Base-by-base conservation (phyloP, 2,329 filamentous ascomycete genomes). In the Ophiostoma piceae region DNA sequence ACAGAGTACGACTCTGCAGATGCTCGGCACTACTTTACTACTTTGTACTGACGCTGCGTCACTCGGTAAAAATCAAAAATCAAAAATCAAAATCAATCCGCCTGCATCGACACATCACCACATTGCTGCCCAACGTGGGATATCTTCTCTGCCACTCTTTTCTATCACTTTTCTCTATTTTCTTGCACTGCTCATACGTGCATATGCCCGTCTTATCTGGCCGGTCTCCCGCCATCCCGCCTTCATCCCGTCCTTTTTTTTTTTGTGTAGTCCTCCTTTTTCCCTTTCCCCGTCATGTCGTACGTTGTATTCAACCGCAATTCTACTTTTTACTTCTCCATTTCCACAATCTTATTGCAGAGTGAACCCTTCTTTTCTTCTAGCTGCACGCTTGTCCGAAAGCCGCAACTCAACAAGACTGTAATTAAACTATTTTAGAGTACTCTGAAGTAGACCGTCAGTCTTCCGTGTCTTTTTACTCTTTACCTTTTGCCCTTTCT, bases 101-200 rank as follows among this genome's bases (percentile, higher is more conserved):
- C 37, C 64, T 41, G 64, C 65, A 47, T 47, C 62, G 29, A 26
- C 64, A 43, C 62, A 65, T 65, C 62, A 41, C 62, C 62, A 65
- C 26, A 14, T 68, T 64, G 66, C 66, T 54, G 66, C 66, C 66
- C 66, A 67, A 66, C 39, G 65, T 66, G 65, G 65, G 65, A 66
- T 66, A 22, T n/a, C 2, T 22, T 2, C 35, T 35, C 35, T 35
- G 26, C 26, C 26, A 29, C 26, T 29, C 2, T 29, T 29, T 29
- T 29, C 26, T 1, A 29, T 29, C 26, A 29, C 26, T 29, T 29
- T 29, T 29, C 26, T 29, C 26, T 29, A 29, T 29, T 29, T 29
- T 29, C 26, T 29, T 29, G 26, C 26, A 29, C 26, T 29, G 26
- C 26, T 29, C 35, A 35, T 35, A 35, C 64, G 26, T 66, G 19